Evolutionary conservation across 2,329 filamentous ascomycete genomes (phyloP).

Genomic region (Colletotrichum ledebouriae): DNA sequence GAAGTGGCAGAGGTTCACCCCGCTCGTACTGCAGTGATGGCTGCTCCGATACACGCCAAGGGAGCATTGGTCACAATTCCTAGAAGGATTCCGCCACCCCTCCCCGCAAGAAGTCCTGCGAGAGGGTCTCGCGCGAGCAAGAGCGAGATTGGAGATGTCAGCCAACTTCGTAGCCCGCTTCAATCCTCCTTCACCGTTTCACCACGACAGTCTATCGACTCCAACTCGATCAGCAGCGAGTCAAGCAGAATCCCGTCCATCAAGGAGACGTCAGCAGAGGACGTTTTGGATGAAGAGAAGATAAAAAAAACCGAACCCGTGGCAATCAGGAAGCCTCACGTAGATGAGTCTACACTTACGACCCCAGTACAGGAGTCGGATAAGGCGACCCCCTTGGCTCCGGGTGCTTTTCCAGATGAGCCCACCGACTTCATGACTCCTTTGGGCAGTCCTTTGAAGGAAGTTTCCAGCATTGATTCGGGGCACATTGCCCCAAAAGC

Average conservation of each 20-base stretch:
- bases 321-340: conserved; percentile 7
- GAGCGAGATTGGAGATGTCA: conserved; percentile 73
- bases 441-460: conserved; percentile 26
- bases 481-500: conserved; percentile 19
- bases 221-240: conserved; percentile 42
- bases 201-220: conserved; percentile 40
- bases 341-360: conserved; percentile 11
- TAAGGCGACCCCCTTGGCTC: conserved; percentile 31
- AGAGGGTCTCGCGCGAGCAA: conserved; percentile 66
- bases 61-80: conserved; percentile 88
- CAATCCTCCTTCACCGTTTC: conserved; percentile 59
- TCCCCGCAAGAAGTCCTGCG: conserved; percentile 83
- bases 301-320: neutral
- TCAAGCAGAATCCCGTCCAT: conserved; percentile 36
- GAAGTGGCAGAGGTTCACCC: conserved; percentile 73
- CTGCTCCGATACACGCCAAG: conserved; percentile 76
- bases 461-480: conserved; percentile 31
- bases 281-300: conserved; percentile 16
- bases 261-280: conserved; percentile 22
- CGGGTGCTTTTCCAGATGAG: conserved; percentile 38
- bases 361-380: conserved; percentile 21
- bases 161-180: conserved; percentile 63
- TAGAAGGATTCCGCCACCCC: conserved; percentile 81
- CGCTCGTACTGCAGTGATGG: conserved; percentile 69
- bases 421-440: conserved; percentile 22